Base-by-base conservation (phyloP, 148 eudicot genomes). In the Nepenthes gracilis region DNA sequence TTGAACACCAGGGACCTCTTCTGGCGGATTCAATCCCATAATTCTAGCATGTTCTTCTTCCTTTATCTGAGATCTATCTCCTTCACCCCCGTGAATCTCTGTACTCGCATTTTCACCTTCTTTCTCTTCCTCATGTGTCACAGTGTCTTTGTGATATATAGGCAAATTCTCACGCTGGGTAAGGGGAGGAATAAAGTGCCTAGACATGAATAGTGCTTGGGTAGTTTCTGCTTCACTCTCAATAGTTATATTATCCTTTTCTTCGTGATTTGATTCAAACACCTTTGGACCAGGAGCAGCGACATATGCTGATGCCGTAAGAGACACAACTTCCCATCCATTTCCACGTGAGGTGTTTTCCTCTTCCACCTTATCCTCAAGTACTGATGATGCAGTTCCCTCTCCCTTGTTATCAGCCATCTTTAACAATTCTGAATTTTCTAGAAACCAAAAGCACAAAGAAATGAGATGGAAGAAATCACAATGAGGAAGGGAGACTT, bases 281-380 rank as follows among this genome's bases (percentile, higher is more conserved):
- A 68, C 74, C 38, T 63, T 62, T 1, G 83, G 83, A 72, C 85
- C 79, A 78, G 97, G 85, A 60, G 88, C 81, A 66, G 97, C 91
- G 52, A 83, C 88, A 74, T 90, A 87, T 35, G 95, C 70, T 54
- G 97, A 90, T 63, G 95, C 86, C 3, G 97, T 87, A 69, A 87
- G 85, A 35, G 94, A 80, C 58, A 90, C 88, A 64, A 87, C 89
- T 78, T 86, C 97, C 97, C 97, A 90, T 58, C 82, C 97, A 67
- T 79, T 78, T 72, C 85, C 97, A 60, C 81, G 85, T 33, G 83
- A 57, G 35, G 62, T 62, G 64, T 64, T 64, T 54, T 60, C 77
- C 75, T 71, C 74, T 23, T 23, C 23, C 64, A 66, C 89, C 69
- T 74, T 83, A 38, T 68, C 70, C 67, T 80, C 82, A 9, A 73